These are phyloP conservation scores for Pseudogymnoascus sp. DNA, from an alignment of 2,329 filamentous ascomycete species.

Conservation along the genomic window DNA sequence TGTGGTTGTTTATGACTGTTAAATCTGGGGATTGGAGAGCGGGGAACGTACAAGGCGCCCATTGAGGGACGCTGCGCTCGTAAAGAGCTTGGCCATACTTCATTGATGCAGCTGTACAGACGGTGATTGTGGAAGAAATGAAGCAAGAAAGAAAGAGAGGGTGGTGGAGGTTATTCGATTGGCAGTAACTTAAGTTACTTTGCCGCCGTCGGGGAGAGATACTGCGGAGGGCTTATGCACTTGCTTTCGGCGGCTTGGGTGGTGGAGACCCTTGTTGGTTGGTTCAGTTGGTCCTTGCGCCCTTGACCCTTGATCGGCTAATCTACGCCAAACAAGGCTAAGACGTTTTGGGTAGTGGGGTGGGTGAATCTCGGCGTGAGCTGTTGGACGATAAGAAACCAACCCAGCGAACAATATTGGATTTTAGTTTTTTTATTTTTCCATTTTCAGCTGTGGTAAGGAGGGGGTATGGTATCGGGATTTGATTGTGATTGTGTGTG, in stretches of 20 bases:
- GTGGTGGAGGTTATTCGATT: not conserved
- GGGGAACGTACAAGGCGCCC: conserved; percentile 57
- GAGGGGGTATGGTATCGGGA: too few species aligned
- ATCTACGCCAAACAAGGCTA: not conserved
- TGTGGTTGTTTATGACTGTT: not conserved
- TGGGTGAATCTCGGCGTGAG: not conserved
- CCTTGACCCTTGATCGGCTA: conserved; percentile 4
- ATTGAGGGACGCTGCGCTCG: conserved; percentile 70
- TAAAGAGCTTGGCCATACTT: conserved; percentile 70
- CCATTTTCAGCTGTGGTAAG: too few species aligned
- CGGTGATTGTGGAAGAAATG: not conserved
- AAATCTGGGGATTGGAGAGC: conserved; percentile 3
- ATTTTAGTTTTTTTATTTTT: not conserved
- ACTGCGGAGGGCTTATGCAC: not conserved
- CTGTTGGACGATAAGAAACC: not conserved
- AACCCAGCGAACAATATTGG: not conserved
- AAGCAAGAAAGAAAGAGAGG: not conserved
- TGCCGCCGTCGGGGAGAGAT: not conserved
- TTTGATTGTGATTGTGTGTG: too few species aligned
- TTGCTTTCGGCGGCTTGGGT: not conserved
- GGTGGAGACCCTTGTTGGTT: not conserved
- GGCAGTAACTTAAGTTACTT: not conserved
- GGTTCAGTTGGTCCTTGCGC: not conserved
- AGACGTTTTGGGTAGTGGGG: not conserved
- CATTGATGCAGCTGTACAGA: conserved; percentile 37